Evolutionary conservation across 1,284 basidiomycete genomes (phyloP), one percentile per base, ranked within the genome.

Genomic region (Microbotryum saponariae): DNA sequence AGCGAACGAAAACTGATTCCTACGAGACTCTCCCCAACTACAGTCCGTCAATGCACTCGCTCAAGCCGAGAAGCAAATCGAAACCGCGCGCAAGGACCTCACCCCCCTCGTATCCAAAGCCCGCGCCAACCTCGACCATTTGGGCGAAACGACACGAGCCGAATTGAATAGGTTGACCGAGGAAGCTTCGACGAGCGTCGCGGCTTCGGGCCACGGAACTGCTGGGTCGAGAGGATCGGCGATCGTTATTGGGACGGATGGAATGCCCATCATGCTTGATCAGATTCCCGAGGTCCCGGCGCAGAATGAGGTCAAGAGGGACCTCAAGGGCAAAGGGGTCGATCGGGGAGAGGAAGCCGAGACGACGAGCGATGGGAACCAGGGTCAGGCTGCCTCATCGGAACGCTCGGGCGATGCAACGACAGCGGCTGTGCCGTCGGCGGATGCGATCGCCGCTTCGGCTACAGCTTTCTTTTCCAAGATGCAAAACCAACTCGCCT

Each of bases 271-370:
- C 33, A 58, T 67, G 14, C 6, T 72, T 16, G 65, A 67, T 21
- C 55, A 57, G 6, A 33, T 25, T 16, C 21, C 50, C 20, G 47
- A n/a, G 5, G 42, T 45, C 42, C 25, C 23, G 14, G 31, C n/a
- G 9, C n/a, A 56, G 54, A 47, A 20, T 20, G 46, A 51, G n/a
- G 42, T 54, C 8, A 27, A 54, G 42, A 56, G 44, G 25, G 54
- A 56, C 31, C 69, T 63, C 54, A 71, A 72, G 57, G 67, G 65
- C 57, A 70, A 72, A 56, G 66, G 64, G 12, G 66, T 67, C 51
- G 68, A 67, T 50, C 62, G 58, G 7, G 52, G 25, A 25, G 59
- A 27, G 14, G n/a, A 21, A 3, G 60, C 21, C 20, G 56, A 59
- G 27, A 31, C 27, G 20, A n/a, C 25, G 1, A 31, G 51, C 9